Conservation (phyloP, 495 filamentous ascomycete species). For the Neurospora sp. region DNA sequence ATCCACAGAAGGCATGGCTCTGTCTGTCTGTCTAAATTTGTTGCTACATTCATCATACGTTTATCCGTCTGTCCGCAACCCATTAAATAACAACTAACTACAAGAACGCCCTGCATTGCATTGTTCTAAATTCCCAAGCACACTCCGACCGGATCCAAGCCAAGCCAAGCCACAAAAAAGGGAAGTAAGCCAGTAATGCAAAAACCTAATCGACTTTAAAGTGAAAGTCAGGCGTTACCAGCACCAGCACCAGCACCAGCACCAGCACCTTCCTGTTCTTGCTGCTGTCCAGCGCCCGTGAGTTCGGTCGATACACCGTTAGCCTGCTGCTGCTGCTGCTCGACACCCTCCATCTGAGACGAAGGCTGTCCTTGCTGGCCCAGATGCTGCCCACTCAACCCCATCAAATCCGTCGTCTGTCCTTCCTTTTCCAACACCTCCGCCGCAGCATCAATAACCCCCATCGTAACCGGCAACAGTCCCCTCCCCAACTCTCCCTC, state of each 20-base stretch:
- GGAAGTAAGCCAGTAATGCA: neutral
- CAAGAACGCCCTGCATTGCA: neutral
- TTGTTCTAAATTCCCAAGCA: neutral
- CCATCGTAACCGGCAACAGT: conserved; percentile 8
- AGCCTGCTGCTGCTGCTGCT: neutral
- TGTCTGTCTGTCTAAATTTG: neutral
- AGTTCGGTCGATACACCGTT: neutral
- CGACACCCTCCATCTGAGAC: neutral
- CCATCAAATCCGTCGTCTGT: neutral
- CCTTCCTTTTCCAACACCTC: neutral
- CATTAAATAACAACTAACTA: neutral
- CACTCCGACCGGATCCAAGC: neutral
- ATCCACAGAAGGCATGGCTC: neutral
- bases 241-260: neutral
- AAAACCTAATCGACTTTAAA: neutral
- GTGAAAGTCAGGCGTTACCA: neutral
- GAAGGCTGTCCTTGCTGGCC: neutral
- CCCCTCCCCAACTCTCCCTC: conserved; percentile 36
- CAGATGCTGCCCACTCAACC: neutral
- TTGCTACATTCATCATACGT: neutral
- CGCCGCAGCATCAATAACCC: neutral
- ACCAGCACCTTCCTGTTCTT: neutral
- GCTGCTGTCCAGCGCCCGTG: neutral
- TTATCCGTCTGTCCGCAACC: neutral
- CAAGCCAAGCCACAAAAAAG: neutral